Base-by-base conservation (phyloP, 1,284 basidiomycete species). In the Farysia itapuensis region DNA sequence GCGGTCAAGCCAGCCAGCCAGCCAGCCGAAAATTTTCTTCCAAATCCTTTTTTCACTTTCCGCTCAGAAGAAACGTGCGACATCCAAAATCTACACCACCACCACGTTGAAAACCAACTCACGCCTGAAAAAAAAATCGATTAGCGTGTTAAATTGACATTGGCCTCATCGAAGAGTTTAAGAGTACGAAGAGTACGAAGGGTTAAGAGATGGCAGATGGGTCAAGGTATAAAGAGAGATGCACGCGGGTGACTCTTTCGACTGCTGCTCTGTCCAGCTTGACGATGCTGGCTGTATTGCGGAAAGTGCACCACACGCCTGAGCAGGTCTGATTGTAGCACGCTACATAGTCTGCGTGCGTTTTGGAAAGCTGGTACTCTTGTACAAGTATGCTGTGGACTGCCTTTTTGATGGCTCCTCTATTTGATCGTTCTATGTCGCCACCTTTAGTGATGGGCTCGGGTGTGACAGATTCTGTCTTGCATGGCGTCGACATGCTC, bases 241-340 rank as follows among this genome's bases (percentile, higher is more conserved):
- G 51, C 33, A 47, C 43, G 37, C 57, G 46, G 41, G 48, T 51
- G 11, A 63, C 39, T 24, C 37, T 39, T 33, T 63, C 59, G 16
- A 63, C 45, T 2, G 45, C 43, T 22, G 45, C 40, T 15, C 50
- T 52, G 29, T 43, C 37, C 33, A 63, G 53, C 4, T 20, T 40
- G 24, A 33, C 23, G 33, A 35, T 18, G 12, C 42, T 30, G 31
- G 48, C 59, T 21, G 47, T 26, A 16, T 43, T 43, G 45, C 59
- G 52, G 26, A 63, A 57, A 7, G 53, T 43, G 59, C 53, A 57
- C 59, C 59, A 63, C 19, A 64, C 57, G 31, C 64, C 64, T 13
- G 53, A 48, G 42, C 64, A 71, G 1, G 68, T 60, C 29, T 57
- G 49, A 35, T 45, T 51, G 58, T 61, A 71, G 30, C 60, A 59